Conservation (phyloP, 2,329 filamentous ascomycete species). For the Aspergillus caelatus region DNA sequence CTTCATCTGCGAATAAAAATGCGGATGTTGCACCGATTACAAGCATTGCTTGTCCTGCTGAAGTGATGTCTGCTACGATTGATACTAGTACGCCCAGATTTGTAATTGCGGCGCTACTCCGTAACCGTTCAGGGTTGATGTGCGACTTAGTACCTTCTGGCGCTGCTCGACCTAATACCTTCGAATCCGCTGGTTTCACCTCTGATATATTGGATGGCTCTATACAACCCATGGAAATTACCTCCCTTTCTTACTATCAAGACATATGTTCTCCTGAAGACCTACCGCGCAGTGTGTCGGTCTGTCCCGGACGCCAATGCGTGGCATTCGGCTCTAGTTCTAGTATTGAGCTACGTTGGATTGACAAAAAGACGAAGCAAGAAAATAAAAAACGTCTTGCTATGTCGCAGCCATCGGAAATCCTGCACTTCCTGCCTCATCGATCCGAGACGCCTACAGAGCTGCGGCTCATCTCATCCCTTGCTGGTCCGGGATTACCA, state of each 20-base stretch:
- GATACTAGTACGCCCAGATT: slow-evolving; percentile 60
- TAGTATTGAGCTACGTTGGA: slow-evolving; percentile 67
- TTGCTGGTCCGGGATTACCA: slow-evolving; percentile 46
- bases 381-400: slow-evolving; percentile 43
- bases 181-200: neutral
- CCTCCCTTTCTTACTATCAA: slow-evolving; percentile 48
- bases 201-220: neutral
- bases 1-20: slow-evolving; percentile 29
- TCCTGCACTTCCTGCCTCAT: slow-evolving; percentile 61
- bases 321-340: slow-evolving; percentile 67
- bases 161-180: too few species aligned
- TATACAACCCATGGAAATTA: slow-evolving; percentile 31
- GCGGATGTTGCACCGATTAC: slow-evolving; percentile 50
- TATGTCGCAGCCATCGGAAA: slow-evolving; percentile 45
- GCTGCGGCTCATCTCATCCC: slow-evolving; percentile 64
- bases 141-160: slow-evolving; percentile 51
- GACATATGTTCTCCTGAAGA: slow-evolving; percentile 64
- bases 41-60: slow-evolving; percentile 58
- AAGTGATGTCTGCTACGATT: slow-evolving; percentile 64
- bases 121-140: slow-evolving; percentile 63
- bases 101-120: slow-evolving; percentile 61
- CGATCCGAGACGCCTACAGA: slow-evolving; percentile 57
- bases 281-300: slow-evolving; percentile 65
- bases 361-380: slow-evolving; percentile 50
- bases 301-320: slow-evolving; percentile 66